Conservation (phyloP, 306 rosid genomes). For the Betula pendula region DNA sequence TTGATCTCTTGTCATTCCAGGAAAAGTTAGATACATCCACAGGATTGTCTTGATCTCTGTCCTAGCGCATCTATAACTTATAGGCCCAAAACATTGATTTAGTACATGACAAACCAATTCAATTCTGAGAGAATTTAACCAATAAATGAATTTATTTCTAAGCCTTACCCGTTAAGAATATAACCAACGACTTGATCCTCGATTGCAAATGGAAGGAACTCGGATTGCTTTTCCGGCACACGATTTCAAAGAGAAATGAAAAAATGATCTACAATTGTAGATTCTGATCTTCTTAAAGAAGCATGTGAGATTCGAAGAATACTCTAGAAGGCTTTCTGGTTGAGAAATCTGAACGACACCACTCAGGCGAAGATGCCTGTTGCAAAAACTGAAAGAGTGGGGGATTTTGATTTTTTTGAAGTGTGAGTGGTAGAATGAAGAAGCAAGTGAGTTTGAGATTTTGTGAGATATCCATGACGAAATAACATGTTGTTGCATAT, state of each 20-base stretch:
- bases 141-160: not conserved
- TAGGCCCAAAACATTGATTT: too few relatives aligned
- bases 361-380: constrained; percentile 52
- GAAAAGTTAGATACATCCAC: constrained; percentile 81
- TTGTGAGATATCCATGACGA: too few relatives aligned
- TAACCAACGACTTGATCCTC: constrained; percentile 70
- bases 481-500: too few relatives aligned
- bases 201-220: constrained; percentile 68
- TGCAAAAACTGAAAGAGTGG: constrained; percentile 28
- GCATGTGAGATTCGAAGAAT: constrained; percentile 56
- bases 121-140: not conserved
- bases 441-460: not conserved
- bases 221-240: constrained; percentile 64
- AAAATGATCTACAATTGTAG: constrained; percentile 74
- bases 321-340: constrained; percentile 27
- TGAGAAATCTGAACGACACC: constrained; percentile 45
- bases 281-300: constrained; percentile 60
- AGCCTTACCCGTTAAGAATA: constrained; percentile 64
- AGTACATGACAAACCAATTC: not conserved
- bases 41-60: too few relatives aligned
- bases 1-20: constrained; percentile 94
- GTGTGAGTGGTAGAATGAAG: not conserved
- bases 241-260: constrained; percentile 24
- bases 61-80: too few relatives aligned
- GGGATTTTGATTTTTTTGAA: not conserved